Evolutionary conservation across 495 filamentous ascomycete species (phyloP).

Genomic region (Tetracladium setigerum): DNA sequence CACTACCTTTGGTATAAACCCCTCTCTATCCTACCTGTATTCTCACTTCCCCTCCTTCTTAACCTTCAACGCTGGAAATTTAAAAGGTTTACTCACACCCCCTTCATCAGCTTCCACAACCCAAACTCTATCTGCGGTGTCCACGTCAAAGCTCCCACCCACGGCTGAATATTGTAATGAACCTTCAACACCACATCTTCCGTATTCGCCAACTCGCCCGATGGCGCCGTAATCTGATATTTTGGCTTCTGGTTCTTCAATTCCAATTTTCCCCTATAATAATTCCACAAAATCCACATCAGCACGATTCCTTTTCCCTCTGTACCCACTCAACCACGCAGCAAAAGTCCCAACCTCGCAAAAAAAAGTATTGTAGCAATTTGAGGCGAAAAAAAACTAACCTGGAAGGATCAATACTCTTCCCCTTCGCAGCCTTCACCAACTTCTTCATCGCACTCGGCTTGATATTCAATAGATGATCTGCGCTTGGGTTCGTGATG

Average conservation of each 20-base stretch:
- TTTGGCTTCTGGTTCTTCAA: slow-evolving; percentile 79
- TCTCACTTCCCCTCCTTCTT: slow-evolving; percentile 24
- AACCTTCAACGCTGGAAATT: slow-evolving; percentile 66
- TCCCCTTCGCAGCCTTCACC: slow-evolving; percentile 39
- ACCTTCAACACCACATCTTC: slow-evolving; percentile 70
- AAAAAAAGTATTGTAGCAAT: slow-evolving; percentile 3
- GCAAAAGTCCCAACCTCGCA: not conserved
- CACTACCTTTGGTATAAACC: not conserved
- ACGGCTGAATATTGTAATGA: slow-evolving; percentile 95
- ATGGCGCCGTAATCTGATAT: slow-evolving; percentile 88
- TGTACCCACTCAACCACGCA: not conserved
- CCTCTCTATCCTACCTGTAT: slow-evolving; percentile 1
- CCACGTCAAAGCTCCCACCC: slow-evolving; percentile 87
- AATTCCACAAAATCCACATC: slow-evolving; percentile 1
- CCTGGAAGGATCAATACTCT: slow-evolving; percentile 43
- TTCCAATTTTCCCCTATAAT: slow-evolving; percentile 51
- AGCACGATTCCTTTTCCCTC: too few relatives aligned
- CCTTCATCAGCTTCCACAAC: slow-evolving; percentile 51
- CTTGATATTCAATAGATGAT: slow-evolving; percentile 46
- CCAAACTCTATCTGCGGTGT: slow-evolving; percentile 50
- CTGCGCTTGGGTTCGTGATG: slow-evolving; percentile 60
- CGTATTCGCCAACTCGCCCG: slow-evolving; percentile 59
- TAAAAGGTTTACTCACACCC: slow-evolving; percentile 60
- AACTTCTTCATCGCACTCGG: slow-evolving; percentile 45
- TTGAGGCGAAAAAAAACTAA: slow-evolving; percentile 12